phyloP scores from a whole-genome alignment of 768 basidiomycete genomes.

The Lactifluus piperatus region DNA sequence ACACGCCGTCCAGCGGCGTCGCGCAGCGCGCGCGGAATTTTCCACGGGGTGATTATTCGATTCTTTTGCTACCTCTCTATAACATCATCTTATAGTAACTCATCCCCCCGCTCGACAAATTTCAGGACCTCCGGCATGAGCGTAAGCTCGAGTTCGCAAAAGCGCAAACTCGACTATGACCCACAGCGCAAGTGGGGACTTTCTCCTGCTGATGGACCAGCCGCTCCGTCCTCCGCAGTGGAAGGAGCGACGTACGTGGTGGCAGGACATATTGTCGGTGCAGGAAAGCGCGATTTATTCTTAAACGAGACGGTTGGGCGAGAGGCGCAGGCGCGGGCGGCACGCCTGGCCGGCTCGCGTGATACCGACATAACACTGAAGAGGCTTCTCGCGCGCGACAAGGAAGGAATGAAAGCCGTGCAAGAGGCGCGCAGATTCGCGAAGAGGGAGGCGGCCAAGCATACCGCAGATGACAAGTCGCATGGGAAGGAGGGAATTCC shows the following conservation, averaged over 20 bases:
- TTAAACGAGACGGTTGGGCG: conserved; percentile 67
- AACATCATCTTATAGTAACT: background rate
- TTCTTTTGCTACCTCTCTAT: background rate
- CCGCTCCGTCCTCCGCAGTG: conserved; percentile 20
- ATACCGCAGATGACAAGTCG: conserved; percentile 10
- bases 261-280: conserved; percentile 65
- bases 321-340: conserved; percentile 69
- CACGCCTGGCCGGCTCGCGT: conserved; percentile 47
- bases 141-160: conserved; percentile 4
- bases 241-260: conserved; percentile 67
- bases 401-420: conserved; percentile 58
- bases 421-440: conserved; percentile 48
- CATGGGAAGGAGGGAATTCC: conserved; percentile 15
- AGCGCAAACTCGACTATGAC: conserved; percentile 48
- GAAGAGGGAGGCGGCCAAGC: conserved; percentile 23
- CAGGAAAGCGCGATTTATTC: conserved; percentile 38
- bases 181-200: conserved; percentile 71
- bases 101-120: background rate
- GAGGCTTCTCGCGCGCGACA: conserved; percentile 52
- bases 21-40: conserved; percentile 82
- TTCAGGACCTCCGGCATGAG: conserved; percentile 70
- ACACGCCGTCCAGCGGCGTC: conserved; percentile 61
- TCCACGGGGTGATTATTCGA: conserved; percentile 55
- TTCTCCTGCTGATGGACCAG: conserved; percentile 39
- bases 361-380: conserved; percentile 57